These are phyloP conservation scores for Spirogloea muscicola DNA, from an alignment of 139 green algal genomes.

Conservation along the genomic window DNA sequence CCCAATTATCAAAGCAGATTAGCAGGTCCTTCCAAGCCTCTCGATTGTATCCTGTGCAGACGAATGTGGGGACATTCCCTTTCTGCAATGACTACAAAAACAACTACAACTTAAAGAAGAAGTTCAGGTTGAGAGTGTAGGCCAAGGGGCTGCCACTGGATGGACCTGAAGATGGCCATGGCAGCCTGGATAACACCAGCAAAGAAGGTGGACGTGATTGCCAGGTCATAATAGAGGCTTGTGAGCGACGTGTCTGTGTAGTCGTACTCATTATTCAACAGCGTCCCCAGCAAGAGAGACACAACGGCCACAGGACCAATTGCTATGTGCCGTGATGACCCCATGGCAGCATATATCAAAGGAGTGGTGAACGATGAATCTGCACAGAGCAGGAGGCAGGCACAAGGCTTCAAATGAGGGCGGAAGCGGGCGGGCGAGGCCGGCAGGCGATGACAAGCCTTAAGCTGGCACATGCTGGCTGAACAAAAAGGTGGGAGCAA, in stretches of 20 bases:
- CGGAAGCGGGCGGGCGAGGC: too few species aligned
- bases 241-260: background rate
- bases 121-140: too few species aligned
- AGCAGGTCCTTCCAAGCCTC: too few species aligned
- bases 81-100: too few species aligned
- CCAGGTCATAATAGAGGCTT: constrained; percentile 34
- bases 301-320: constrained; percentile 47
- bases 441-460: too few species aligned
- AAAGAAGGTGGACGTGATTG: constrained; percentile 45
- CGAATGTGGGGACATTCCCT: too few species aligned
- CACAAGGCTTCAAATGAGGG: background rate
- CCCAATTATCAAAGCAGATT: too few species aligned
- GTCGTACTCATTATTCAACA: constrained; percentile 32
- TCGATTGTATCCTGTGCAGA: too few species aligned
- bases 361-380: constrained; percentile 40
- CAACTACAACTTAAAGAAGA: too few species aligned
- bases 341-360: constrained; percentile 37
- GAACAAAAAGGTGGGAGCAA: too few species aligned
- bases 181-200: constrained; percentile 39
- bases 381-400: constrained; percentile 7
- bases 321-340: constrained; percentile 45
- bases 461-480: too few species aligned
- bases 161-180: constrained; percentile 41
- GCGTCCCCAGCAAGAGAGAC: constrained; percentile 33
- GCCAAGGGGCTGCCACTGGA: background rate